Conservation (phyloP, 495 filamentous ascomycete species). For the Pseudotulostoma volvatum region DNA sequence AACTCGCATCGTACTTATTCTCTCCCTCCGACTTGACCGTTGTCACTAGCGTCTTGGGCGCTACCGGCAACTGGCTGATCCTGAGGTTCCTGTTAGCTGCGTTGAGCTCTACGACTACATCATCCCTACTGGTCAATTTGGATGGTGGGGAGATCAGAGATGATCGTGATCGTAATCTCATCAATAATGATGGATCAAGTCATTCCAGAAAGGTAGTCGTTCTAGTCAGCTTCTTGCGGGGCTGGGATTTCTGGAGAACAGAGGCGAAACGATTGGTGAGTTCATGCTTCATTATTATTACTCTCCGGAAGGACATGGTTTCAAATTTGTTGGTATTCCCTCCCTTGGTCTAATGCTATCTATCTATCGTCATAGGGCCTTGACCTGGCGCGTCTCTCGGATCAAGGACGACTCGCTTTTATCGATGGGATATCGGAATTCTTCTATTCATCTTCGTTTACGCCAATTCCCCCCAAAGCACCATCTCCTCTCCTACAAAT, state of each 20-base stretch:
- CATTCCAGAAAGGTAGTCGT: slow-evolving; percentile 35
- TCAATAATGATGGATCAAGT: background rate
- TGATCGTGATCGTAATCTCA: background rate
- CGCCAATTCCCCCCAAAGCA: slow-evolving; percentile 3
- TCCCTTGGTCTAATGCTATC: too few species aligned
- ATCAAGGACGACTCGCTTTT: slow-evolving; percentile 45
- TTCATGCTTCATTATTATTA: slow-evolving; percentile 2
- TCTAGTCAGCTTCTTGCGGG: slow-evolving; percentile 64
- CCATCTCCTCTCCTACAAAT: slow-evolving; percentile 1
- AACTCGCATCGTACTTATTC: too few species aligned
- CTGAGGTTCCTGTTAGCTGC: slow-evolving; percentile 45
- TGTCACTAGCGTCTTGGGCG: slow-evolving; percentile 55
- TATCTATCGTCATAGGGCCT: too few species aligned
- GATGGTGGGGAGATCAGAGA: slow-evolving; percentile 14
- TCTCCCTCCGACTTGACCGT: slow-evolving; percentile 35
- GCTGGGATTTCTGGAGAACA: slow-evolving; percentile 59
- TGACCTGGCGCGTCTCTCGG: slow-evolving; percentile 45
- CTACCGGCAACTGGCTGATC: slow-evolving; percentile 60
- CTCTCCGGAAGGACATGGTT: slow-evolving; percentile 1
- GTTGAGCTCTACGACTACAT: slow-evolving; percentile 17
- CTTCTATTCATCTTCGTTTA: slow-evolving; percentile 27
- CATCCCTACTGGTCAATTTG: slow-evolving; percentile 11
- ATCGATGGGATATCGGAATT: slow-evolving; percentile 54
- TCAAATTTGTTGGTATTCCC: too few species aligned
- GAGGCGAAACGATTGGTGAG: slow-evolving; percentile 42